Evolutionary conservation across 2,329 filamentous ascomycete genomes (phyloP).

Genomic region (Elsinoe perseae): DNA sequence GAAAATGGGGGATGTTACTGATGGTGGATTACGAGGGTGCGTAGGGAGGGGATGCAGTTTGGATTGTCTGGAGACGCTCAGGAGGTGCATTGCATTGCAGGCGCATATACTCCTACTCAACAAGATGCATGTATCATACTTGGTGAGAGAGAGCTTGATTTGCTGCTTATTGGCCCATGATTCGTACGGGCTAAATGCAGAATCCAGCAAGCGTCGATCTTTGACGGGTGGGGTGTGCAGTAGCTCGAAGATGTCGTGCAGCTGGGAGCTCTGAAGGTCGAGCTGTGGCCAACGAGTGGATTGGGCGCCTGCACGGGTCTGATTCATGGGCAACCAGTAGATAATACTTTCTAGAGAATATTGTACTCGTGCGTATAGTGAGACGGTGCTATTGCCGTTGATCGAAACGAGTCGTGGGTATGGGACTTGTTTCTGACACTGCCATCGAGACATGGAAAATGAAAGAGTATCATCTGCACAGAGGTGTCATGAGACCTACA

Average conservation of each 20-base stretch:
- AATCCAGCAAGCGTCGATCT: not conserved
- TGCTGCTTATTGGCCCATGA: too few relatives aligned
- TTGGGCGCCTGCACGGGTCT: not conserved
- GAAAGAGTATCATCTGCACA: constrained; percentile 1
- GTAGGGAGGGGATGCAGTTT: not conserved
- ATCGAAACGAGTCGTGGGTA: constrained; percentile 3
- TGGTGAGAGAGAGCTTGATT: not conserved
- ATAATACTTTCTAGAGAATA: not conserved
- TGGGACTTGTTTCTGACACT: not conserved
- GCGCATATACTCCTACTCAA: not conserved
- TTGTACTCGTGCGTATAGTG: constrained; percentile 3
- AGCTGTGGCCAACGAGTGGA: not conserved
- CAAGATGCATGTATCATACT: not conserved
- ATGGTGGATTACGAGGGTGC: too few relatives aligned
- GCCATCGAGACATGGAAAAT: not conserved
- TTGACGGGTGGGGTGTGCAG: not conserved
- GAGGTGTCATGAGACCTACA: constrained; percentile 1
- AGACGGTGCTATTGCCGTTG: constrained; percentile 1
- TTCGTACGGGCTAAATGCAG: not conserved
- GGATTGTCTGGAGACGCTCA: not conserved
- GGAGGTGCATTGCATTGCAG: not conserved
- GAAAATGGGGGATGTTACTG: not conserved
- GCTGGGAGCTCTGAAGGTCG: not conserved
- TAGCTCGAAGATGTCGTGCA: constrained; percentile 4
- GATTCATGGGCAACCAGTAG: not conserved